Percentiles rank a stretch among this genome's conserved stretches.
These are phyloP conservation scores for Calonectria ilicicola DNA, from an alignment of 2,329 filamentous ascomycete genomes.

Conservation along the genomic window DNA sequence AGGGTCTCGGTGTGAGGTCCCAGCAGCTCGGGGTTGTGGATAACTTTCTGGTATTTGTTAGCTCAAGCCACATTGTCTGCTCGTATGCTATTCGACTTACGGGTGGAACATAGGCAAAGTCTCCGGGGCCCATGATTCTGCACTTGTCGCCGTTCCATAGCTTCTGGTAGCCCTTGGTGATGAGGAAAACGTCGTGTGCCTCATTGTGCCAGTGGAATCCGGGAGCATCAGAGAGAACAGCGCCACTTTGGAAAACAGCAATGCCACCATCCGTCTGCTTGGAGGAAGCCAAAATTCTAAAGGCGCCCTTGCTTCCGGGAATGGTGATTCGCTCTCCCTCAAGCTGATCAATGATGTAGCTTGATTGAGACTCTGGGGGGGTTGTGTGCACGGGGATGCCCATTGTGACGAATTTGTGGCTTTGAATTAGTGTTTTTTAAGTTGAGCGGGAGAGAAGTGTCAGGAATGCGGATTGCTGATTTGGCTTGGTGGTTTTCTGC, in stretches of 20 bases:
- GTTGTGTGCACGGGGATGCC: conserved; percentile 45
- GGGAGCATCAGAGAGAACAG: conserved; percentile 57
- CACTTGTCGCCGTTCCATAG: conserved; percentile 70
- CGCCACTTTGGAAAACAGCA: conserved; percentile 62
- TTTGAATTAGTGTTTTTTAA: not conserved
- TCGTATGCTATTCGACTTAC: conserved; percentile 47
- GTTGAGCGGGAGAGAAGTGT: not conserved
- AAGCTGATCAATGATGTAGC: conserved; percentile 60
- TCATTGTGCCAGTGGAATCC: conserved; percentile 70
- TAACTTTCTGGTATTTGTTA: conserved; percentile 51
- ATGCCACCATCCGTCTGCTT: conserved; percentile 64
- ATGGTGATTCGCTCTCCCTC: conserved; percentile 65
- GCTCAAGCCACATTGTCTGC: not conserved
- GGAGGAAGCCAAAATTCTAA: conserved; percentile 63
- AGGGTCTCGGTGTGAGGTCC: conserved; percentile 66
- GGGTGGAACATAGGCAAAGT: conserved; percentile 69
- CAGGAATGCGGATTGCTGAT: too few relatives aligned
- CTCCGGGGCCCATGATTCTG: conserved; percentile 63
- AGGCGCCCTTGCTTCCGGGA: conserved; percentile 63
- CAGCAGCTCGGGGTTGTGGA: conserved; percentile 68
- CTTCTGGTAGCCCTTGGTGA: conserved; percentile 66
- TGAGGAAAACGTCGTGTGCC: conserved; percentile 69
- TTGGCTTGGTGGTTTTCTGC: not conserved
- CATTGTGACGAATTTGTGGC: conserved; percentile 34
- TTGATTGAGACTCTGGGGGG: conserved; percentile 53